A percentile compares a stretch with the other conserved stretches of the same genome.
These are phyloP conservation scores for Adansonia madagascariensis DNA, from an alignment of 441 rosid species.

Conservation along the genomic window DNA sequence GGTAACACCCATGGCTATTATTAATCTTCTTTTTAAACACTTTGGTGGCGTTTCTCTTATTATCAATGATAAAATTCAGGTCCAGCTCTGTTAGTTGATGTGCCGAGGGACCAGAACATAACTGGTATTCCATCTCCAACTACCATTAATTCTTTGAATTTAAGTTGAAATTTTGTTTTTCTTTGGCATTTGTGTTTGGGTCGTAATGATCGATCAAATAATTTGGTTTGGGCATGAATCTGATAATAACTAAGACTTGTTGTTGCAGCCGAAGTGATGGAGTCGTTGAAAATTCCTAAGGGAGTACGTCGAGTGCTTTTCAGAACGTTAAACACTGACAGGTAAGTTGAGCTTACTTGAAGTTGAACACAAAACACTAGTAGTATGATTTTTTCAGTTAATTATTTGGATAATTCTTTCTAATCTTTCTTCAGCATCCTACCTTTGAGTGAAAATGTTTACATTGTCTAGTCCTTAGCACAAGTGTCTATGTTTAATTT, in stretches of 20 bases:
- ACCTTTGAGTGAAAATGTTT: too few relatives aligned
- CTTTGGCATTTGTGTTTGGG: too few relatives aligned
- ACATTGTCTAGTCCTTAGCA: neutral
- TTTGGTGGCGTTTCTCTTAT: neutral
- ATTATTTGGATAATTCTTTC: neutral
- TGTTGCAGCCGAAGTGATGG: slow-evolving; percentile 58
- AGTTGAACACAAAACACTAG: too few relatives aligned
- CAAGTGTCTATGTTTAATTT: too few relatives aligned
- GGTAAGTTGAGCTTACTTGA: slow-evolving; percentile 28
- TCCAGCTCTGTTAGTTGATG: slow-evolving; percentile 65
- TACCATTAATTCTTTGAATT: neutral
- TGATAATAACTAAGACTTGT: neutral
- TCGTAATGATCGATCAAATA: too few relatives aligned
- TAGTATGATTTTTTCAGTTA: neutral
- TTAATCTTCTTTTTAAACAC: neutral
- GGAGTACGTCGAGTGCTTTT: slow-evolving; percentile 70
- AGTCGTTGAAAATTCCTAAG: slow-evolving; percentile 53
- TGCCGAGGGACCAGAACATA: slow-evolving; percentile 67
- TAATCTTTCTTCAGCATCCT: neutral
- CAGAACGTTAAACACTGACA: slow-evolving; percentile 64
- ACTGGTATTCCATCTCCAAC: slow-evolving; percentile 43
- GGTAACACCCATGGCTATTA: slow-evolving; percentile 39
- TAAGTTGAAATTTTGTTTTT: neutral
- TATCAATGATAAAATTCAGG: neutral
- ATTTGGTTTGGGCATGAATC: too few relatives aligned